phyloP scores from a whole-genome alignment of 1,139 yeast genomes.

The Pichia sp. region DNA sequence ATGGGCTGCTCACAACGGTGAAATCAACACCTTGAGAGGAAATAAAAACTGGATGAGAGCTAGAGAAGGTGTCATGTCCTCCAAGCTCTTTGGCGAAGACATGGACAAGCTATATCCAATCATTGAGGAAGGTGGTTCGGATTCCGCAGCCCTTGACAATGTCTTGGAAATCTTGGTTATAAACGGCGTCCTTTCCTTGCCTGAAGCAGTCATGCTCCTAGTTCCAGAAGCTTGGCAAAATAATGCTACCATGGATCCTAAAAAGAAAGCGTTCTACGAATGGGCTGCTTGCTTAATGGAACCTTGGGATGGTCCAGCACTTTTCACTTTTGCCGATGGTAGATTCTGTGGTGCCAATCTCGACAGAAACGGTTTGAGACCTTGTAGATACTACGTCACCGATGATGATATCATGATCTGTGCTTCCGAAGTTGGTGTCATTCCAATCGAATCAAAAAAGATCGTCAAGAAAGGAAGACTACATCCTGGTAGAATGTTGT shows the following conservation, averaged over 20 bases:
- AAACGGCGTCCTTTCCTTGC: slow-evolving; percentile 86
- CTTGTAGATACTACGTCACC: slow-evolving; percentile 95
- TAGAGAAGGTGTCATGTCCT: slow-evolving; percentile 93
- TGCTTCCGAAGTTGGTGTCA: slow-evolving; percentile 97
- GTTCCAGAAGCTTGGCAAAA: slow-evolving; percentile 99
- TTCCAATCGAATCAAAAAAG: slow-evolving; percentile 78
- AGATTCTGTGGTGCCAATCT: slow-evolving; percentile 97
- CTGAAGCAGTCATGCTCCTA: slow-evolving; percentile 96
- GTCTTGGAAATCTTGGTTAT: slow-evolving; percentile 87
- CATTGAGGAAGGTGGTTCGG: slow-evolving; percentile 98
- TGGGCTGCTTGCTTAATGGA: slow-evolving; percentile 99
- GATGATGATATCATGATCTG: slow-evolving; percentile 94
- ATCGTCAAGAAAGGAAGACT: slow-evolving; percentile 86
- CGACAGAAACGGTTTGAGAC: slow-evolving; percentile 96
- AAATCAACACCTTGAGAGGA: slow-evolving; percentile 93
- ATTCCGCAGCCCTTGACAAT: slow-evolving; percentile 97
- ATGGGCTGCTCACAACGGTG: slow-evolving; percentile 98
- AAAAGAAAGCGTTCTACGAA: slow-evolving; percentile 90
- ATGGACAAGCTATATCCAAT: slow-evolving; percentile 88
- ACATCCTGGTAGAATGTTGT: slow-evolving; percentile 93
- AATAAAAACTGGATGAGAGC: slow-evolving; percentile 99
- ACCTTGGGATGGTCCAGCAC: slow-evolving; percentile 99
- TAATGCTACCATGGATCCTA: slow-evolving; percentile 79
- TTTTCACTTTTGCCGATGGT: slow-evolving; percentile 95
- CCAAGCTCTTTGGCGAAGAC: slow-evolving; percentile 84